A percentile compares a stretch with the other conserved stretches of the same genome.
These are phyloP conservation scores for Myxozyma sirexii DNA, from an alignment of 805 yeast species.

Conservation along the genomic window DNA sequence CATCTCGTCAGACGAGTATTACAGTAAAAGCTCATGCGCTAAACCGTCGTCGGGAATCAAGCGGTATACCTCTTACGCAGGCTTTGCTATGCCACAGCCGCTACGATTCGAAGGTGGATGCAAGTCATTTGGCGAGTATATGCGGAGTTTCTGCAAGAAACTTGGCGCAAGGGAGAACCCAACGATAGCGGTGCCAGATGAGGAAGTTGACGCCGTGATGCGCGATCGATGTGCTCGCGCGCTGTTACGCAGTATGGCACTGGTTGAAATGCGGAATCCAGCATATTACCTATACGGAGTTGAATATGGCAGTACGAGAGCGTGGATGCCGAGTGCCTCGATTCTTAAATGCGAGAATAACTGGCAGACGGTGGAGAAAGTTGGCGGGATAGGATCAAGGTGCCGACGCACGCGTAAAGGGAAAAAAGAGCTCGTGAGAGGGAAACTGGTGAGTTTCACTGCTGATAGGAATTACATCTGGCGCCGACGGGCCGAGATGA, in stretches of 20 bases:
- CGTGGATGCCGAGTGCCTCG: not conserved
- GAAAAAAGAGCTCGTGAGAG: not conserved
- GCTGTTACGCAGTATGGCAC: conserved; percentile 12
- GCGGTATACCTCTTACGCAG: conserved; percentile 11
- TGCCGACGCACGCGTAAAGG: not conserved
- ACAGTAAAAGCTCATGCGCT: not conserved
- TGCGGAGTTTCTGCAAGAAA: conserved; percentile 1
- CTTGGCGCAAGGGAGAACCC: not conserved
- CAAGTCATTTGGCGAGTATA: conserved; percentile 27
- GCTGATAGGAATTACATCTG: conserved; percentile 29
- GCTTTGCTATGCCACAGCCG: conserved; percentile 18
- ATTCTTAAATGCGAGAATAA: not conserved
- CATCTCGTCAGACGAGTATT: not conserved
- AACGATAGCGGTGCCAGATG: not conserved
- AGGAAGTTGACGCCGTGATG: conserved; percentile 10
- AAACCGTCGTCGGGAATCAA: not conserved
- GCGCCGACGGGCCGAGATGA: conserved; percentile 23
- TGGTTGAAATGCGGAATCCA: conserved; percentile 9
- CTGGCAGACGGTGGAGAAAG: not conserved
- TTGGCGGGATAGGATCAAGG: not conserved
- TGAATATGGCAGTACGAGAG: not conserved
- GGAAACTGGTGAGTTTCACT: not conserved
- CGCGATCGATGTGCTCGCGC: conserved; percentile 9
- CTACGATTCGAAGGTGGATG: conserved; percentile 19
- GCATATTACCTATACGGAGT: conserved; percentile 4